Evolutionary conservation across 495 filamentous ascomycete genomes (phyloP).

Genomic region (Penicillium waksmanii): DNA sequence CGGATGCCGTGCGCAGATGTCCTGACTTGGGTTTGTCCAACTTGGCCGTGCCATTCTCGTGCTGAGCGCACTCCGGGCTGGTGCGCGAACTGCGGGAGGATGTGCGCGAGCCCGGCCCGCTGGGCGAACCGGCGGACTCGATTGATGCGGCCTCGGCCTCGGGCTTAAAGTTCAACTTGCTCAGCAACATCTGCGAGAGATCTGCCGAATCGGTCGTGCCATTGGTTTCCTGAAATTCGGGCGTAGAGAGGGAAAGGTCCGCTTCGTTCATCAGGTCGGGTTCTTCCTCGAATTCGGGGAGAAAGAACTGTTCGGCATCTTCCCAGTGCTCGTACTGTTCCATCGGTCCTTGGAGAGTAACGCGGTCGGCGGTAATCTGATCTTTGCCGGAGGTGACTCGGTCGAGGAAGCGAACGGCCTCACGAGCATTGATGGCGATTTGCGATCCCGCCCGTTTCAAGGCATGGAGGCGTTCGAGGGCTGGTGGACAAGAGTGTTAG

Average conservation of each 20-base stretch:
- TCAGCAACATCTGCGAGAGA: slow-evolving; percentile 55
- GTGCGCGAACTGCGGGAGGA: slow-evolving; percentile 56
- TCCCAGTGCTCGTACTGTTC: slow-evolving; percentile 63
- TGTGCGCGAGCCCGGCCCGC: slow-evolving; percentile 46
- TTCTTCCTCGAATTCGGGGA: slow-evolving; percentile 56
- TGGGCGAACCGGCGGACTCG: slow-evolving; percentile 54
- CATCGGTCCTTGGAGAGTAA: slow-evolving; percentile 59
- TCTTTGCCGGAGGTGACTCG: slow-evolving; percentile 60
- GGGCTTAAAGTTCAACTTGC: slow-evolving; percentile 56
- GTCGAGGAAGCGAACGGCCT: slow-evolving; percentile 68
- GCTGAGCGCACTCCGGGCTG: slow-evolving; percentile 50
- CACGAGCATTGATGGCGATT: slow-evolving; percentile 63
- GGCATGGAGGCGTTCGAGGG: slow-evolving; percentile 58
- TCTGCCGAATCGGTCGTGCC: slow-evolving; percentile 33
- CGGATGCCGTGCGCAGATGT: slow-evolving; percentile 45
- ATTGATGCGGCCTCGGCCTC: slow-evolving; percentile 50
- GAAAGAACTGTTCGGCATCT: slow-evolving; percentile 64
- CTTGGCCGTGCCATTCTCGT: slow-evolving; percentile 33
- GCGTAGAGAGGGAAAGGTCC: slow-evolving; percentile 20
- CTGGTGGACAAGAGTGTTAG: slow-evolving; percentile 33
- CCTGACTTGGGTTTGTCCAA: slow-evolving; percentile 25
- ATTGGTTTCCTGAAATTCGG: slow-evolving; percentile 22
- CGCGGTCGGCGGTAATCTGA: slow-evolving; percentile 48
- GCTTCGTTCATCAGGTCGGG: slow-evolving; percentile 31
- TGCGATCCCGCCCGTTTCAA: slow-evolving; percentile 61